Conservation (phyloP, 2,329 filamentous ascomycete genomes). For the Colletotrichum salicis region DNA sequence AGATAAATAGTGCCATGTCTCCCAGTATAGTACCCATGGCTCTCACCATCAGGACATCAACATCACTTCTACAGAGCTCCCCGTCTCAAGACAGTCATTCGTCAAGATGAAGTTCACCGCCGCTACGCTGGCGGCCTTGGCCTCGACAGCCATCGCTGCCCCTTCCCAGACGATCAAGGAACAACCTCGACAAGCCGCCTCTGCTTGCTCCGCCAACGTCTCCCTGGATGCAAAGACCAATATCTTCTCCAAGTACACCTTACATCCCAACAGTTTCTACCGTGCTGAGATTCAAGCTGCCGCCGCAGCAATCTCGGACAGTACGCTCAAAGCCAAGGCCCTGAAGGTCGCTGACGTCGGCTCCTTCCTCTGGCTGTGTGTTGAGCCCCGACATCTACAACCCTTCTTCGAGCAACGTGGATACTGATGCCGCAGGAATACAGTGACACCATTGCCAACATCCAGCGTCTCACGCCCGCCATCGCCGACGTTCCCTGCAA, state of each 20-base stretch:
- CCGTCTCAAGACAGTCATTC: constrained; percentile 1
- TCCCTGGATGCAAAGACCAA: constrained; percentile 51
- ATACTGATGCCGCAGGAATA: background rate
- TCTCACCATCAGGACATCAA: background rate
- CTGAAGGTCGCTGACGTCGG: constrained; percentile 51
- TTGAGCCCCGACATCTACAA: background rate
- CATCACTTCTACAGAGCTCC: background rate
- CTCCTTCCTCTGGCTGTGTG: constrained; percentile 53
- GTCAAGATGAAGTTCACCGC: constrained; percentile 50
- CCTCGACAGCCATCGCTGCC: constrained; percentile 47
- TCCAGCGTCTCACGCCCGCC: constrained; percentile 49
- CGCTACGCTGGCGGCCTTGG: constrained; percentile 48
- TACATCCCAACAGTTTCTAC: constrained; percentile 51
- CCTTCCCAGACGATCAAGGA: constrained; percentile 43
- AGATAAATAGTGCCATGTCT: background rate
- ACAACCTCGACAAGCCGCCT: constrained; percentile 42
- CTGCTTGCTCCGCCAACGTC: constrained; percentile 49
- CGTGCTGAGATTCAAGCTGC: constrained; percentile 50
- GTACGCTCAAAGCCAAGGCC: constrained; percentile 43
- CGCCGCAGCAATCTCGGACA: constrained; percentile 42
- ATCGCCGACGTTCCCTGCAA: constrained; percentile 49
- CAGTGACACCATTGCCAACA: constrained; percentile 52
- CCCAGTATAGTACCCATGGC: too few species aligned
- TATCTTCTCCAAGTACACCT: constrained; percentile 50
- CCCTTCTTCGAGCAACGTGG: too few species aligned